phyloP scores from a whole-genome alignment of 306 rosid genomes.

The Rosa chinensis region DNA sequence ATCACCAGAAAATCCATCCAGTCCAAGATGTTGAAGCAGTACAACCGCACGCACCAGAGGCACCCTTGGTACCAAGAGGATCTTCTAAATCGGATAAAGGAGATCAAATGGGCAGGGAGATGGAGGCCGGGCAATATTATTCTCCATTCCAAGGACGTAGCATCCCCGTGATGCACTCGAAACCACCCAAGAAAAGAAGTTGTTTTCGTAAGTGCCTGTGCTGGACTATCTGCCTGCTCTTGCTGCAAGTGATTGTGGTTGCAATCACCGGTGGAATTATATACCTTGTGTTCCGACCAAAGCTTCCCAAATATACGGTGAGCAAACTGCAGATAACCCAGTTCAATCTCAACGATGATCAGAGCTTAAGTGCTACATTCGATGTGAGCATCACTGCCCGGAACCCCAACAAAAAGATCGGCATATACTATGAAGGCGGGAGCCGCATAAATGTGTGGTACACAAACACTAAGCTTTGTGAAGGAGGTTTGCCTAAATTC shows the following conservation, averaged over 20 bases:
- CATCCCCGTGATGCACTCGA: constrained; percentile 43
- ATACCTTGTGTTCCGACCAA: constrained; percentile 76
- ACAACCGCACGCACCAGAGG: constrained; percentile 39
- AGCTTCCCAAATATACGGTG: constrained; percentile 70
- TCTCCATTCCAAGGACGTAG: constrained; percentile 36
- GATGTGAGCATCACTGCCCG: constrained; percentile 60
- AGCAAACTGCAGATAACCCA: constrained; percentile 41
- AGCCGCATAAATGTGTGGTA: constrained; percentile 70
- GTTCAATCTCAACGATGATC: constrained; percentile 26
- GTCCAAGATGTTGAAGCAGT: constrained; percentile 55
- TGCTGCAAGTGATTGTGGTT: constrained; percentile 43
- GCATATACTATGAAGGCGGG: constrained; percentile 79
- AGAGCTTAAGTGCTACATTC: constrained; percentile 47
- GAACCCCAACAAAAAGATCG: constrained; percentile 86
- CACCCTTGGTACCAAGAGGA: constrained; percentile 53
- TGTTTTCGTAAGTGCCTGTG: constrained; percentile 65
- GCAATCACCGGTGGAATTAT: constrained; percentile 53
- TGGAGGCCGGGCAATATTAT: background rate
- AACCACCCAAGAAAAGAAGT: constrained; percentile 68
- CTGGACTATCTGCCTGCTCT: constrained; percentile 40
- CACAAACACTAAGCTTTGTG: constrained; percentile 47
- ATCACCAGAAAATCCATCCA: constrained; percentile 71
- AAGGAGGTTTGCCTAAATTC: constrained; percentile 77
- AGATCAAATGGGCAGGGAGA: background rate
- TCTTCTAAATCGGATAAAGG: constrained; percentile 44